Evolutionary conservation across 208 protist species (phyloP).

Genomic region (Blastocrithidia nonstop): DNA sequence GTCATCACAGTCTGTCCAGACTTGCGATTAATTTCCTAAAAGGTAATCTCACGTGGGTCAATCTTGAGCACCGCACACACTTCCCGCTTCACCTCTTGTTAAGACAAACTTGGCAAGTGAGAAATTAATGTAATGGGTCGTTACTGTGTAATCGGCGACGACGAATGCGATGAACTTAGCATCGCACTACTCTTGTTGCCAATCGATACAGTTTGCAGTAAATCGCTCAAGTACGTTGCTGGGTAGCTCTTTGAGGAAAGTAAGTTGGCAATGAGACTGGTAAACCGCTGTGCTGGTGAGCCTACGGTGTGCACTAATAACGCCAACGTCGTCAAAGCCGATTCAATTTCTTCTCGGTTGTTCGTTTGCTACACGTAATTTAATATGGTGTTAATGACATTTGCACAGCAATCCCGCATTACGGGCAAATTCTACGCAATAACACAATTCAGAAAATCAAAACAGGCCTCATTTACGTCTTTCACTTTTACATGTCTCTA

Average conservation of each 20-base stretch:
- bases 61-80: constrained; percentile 37
- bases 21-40: constrained; percentile 39
- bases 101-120: constrained; percentile 47
- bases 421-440: constrained; percentile 61
- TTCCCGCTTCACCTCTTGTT: constrained; percentile 68
- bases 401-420: constrained; percentile 69
- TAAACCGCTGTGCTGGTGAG: constrained; percentile 57
- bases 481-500: constrained; percentile 27
- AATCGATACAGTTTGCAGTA: constrained; percentile 37
- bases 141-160: constrained; percentile 57
- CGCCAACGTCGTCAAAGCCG: no score
- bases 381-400: constrained; percentile 79
- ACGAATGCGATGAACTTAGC: no score
- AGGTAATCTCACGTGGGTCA: constrained; percentile 25
- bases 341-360: constrained; percentile 34
- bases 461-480: constrained; percentile 75
- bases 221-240: constrained; percentile 35
- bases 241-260: constrained; percentile 48
- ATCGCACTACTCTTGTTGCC: no score
- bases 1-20: constrained; percentile 62
- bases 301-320: constrained; percentile 56
- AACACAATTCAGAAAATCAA: constrained; percentile 74
- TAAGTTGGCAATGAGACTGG: constrained; percentile 55
- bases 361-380: constrained; percentile 72
- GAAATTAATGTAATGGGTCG: constrained; percentile 56